A percentile compares a stretch with the other conserved stretches of the same genome.
Conservation (phyloP, 305 asterid species). For the Solanum chacoense region DNA sequence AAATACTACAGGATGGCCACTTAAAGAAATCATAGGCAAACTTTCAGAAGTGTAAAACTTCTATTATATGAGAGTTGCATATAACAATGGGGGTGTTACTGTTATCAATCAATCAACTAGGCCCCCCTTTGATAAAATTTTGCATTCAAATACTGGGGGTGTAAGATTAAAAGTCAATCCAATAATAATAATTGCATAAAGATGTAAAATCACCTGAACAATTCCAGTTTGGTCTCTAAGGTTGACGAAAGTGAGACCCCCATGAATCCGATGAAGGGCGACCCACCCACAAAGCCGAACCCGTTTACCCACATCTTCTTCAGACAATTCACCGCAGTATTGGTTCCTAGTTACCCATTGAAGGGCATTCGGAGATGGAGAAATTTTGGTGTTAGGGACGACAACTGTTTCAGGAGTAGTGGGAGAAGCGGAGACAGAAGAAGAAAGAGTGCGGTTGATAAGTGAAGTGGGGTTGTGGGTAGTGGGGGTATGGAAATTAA, state of each 20-base stretch:
- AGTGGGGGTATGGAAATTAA: conserved; percentile 11
- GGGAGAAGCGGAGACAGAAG: conserved; percentile 12
- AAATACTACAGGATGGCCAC: neutral
- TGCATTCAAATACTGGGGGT: neutral
- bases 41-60: neutral
- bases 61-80: neutral
- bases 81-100: neutral
- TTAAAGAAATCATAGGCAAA: neutral
- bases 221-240: conserved; percentile 90
- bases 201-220: conserved; percentile 48
- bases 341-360: conserved; percentile 77
- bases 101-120: neutral
- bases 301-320: conserved; percentile 58
- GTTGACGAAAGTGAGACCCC: conserved; percentile 75
- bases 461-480: neutral
- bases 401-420: conserved; percentile 22
- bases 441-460: conserved; percentile 23
- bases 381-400: conserved; percentile 21
- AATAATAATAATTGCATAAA: neutral
- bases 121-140: neutral
- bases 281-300: conserved; percentile 98
- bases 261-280: conserved; percentile 88
- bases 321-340: conserved; percentile 67
- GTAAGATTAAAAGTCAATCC: neutral
- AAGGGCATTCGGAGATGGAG: conserved; percentile 21